phyloP scores from a whole-genome alignment of 805 yeast species.

The Candida manassasensis region DNA sequence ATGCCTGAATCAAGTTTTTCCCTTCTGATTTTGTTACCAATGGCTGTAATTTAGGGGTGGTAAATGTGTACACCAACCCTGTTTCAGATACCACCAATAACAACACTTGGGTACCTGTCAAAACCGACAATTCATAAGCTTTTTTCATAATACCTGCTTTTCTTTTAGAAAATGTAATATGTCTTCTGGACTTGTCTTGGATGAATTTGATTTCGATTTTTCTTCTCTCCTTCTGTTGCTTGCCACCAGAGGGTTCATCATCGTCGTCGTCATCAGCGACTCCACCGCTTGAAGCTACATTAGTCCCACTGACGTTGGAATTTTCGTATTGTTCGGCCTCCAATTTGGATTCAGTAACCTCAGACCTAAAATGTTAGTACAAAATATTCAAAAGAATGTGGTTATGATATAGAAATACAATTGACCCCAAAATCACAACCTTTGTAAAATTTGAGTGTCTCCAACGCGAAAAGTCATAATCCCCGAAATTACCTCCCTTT shows the following conservation, averaged over 20 bases:
- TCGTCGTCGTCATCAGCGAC: slow-evolving; percentile 50
- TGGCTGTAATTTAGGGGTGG: slow-evolving; percentile 98
- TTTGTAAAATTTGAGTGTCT: too few species aligned
- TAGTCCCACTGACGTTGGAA: slow-evolving; percentile 6
- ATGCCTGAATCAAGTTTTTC: slow-evolving; percentile 92
- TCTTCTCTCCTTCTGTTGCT: slow-evolving; percentile 58
- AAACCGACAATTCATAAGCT: slow-evolving; percentile 95
- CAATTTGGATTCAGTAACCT: slow-evolving; percentile 37
- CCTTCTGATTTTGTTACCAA: slow-evolving; percentile 97
- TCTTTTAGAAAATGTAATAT: slow-evolving; percentile 95
- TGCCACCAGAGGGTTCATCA: slow-evolving; percentile 43
- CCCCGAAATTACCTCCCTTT: too few species aligned
- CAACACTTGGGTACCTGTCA: slow-evolving; percentile 96
- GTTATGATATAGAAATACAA: too few species aligned
- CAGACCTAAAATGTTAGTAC: slow-evolving; percentile 32
- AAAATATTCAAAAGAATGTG: too few species aligned
- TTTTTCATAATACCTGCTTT: slow-evolving; percentile 99
- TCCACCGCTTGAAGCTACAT: slow-evolving; percentile 11
- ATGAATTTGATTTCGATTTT: slow-evolving; percentile 96
- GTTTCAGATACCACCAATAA: slow-evolving; percentile 94
- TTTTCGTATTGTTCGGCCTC: slow-evolving; percentile 20
- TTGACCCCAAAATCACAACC: too few species aligned
- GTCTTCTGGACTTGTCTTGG: slow-evolving; percentile 96
- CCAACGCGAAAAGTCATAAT: too few species aligned
- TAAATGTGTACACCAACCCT: slow-evolving; percentile 96